Conservation (phyloP, 2,329 filamentous ascomycete species). For the Penicillium sp. region DNA sequence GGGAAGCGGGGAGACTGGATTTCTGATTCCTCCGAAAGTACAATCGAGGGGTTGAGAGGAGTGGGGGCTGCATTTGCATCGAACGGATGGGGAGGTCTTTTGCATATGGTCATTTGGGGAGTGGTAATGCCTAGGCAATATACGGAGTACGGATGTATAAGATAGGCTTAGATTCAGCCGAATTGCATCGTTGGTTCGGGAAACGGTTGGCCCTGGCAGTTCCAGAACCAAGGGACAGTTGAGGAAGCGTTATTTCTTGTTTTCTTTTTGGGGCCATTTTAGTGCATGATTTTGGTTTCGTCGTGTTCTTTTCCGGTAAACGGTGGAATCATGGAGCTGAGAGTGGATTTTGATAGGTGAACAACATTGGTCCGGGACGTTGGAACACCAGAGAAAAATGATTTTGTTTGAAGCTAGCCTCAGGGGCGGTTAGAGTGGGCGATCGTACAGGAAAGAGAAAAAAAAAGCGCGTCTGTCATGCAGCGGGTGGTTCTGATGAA, state of each 20-base stretch:
- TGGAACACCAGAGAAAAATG: conserved; percentile 11
- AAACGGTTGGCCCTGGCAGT: conserved; percentile 25
- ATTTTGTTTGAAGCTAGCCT: conserved; percentile 28
- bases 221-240: conserved; percentile 26
- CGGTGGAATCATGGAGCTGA: conserved; percentile 15
- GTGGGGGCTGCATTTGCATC: conserved; percentile 7
- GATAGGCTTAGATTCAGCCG: conserved; percentile 9
- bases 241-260: conserved; percentile 19
- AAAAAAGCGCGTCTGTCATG: conserved; percentile 11
- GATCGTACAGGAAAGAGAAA: conserved; percentile 5
- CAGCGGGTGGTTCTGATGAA: conserved; percentile 8
- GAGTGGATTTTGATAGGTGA: conserved; percentile 6
- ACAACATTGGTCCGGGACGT: conserved; percentile 8
- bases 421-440: conserved; percentile 13
- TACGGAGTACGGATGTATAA: not conserved
- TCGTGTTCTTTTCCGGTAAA: conserved; percentile 6
- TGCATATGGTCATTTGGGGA: not conserved
- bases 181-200: conserved; percentile 3
- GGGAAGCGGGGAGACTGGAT: conserved; percentile 14
- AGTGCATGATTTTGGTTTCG: conserved; percentile 8
- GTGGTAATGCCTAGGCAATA: not conserved
- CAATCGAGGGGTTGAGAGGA: conserved; percentile 12
- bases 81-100: conserved; percentile 4
- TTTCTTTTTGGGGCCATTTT: conserved; percentile 1
- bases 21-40: conserved; percentile 13